Base-by-base conservation (phyloP, 441 rosid species). In the Aquilaria agallochum region DNA sequence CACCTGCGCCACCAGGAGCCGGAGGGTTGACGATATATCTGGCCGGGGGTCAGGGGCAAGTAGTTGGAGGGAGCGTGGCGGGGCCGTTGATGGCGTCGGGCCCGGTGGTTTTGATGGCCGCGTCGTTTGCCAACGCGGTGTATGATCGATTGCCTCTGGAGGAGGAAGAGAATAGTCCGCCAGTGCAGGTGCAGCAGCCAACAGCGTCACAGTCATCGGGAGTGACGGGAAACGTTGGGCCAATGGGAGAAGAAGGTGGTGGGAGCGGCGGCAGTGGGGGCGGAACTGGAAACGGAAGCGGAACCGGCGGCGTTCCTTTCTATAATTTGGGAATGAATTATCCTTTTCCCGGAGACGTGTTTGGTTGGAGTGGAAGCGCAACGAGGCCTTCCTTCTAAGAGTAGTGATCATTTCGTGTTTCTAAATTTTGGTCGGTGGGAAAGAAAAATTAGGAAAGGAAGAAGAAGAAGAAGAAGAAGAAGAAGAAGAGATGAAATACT, bases 11-110 rank as follows among this genome's bases (percentile, higher is more conserved):
- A 0, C 80, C 86, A 0, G 86, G 86, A 59, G 82, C 88, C 2
- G 80, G 83, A 12, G 83, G 86, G 10, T 66, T 85, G 73, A 79
- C 87, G 0, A 76, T 85, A 50, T 85, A 76, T 68, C 66, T 85
- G 11, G 72, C 90, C 1, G 87, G 90, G 33, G 85, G 87, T 7
- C 90, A 85, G 71, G 90, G 86, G 50, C 87, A 85, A 56, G 80
- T 85, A n/a, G 61, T 85, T 9, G 90, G 90, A 55, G 90, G 90
- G 61, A 85, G 67, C 60, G 88, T 85, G 71, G 84, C 69, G 46
- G 88, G 88, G 60, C 76, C 87, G 0, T 72, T 85, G 65, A 70
- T 72, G 71, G 90, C 90, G 55, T 68, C 87, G 3, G 81, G 90
- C 46, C 86, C 88, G 0, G 88, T 85, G 56, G 79, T 85, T 9